Evolutionary conservation across 176 grass and related monocot genomes (phyloP), one percentile per base, ranked within the genome.

Genomic region (Olyra latifolia): DNA sequence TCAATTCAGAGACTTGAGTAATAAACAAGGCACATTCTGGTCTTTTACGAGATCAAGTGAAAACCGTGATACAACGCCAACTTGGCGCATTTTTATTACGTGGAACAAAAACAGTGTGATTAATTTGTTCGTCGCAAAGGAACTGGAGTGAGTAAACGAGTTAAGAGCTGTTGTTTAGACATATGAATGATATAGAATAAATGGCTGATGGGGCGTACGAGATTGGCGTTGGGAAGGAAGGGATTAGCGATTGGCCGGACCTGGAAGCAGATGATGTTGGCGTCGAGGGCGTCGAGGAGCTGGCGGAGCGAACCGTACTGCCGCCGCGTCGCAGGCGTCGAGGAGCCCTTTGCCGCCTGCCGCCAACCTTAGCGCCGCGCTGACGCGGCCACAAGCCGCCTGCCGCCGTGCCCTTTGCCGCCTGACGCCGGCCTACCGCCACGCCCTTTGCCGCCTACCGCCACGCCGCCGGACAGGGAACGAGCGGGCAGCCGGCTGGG

Each of bases 261-360:
- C 92, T 99, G 96, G 86, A 99, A 93, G 88, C 96, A 95, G 86
- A 99, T 91, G 86, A 99, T 91, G 84, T 93, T 90, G 64, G 96
- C 88, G 28, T 95, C 90, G 77, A 98, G 90, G 68, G 96, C 61
- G 54, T 91, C 86, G 42, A 99, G 96, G 84, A 95, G 96, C 78
- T 83, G 90, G 81, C 83, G 96, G 64, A 99, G 90, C 69, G 96
- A 95, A 47, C 90, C 96, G 41, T 99, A 84, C 86, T 99, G 92
- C 49, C n/a, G n/a, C n/a, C n/a, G n/a, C n/a, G n/a, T n/a, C n/a
- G n/a, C n/a, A n/a, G n/a, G n/a, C n/a, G n/a, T n/a, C n/a, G n/a
- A n/a, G n/a, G n/a, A n/a, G n/a, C n/a, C n/a, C n/a, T n/a, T n/a
- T n/a, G n/a, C n/a, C n/a, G n/a, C n/a, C n/a, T n/a, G n/a, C n/a